Percentiles rank a stretch among this genome's conserved stretches.
These are phyloP conservation scores for Brettanomyces bruxellensis DNA, from an alignment of 805 yeast genomes.

Conservation along the genomic window DNA sequence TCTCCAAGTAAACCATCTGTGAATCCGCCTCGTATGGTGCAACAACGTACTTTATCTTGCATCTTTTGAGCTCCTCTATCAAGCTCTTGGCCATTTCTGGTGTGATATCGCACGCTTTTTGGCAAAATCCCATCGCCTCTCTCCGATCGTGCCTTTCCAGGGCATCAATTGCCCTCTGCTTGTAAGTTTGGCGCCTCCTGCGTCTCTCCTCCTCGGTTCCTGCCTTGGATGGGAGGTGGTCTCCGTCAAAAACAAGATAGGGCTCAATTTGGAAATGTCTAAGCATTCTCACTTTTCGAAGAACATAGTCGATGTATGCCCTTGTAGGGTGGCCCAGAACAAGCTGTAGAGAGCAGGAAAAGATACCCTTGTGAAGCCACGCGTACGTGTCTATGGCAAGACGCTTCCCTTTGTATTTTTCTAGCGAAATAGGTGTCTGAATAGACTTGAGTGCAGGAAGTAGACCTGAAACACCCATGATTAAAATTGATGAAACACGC, in stretches of 20 bases:
- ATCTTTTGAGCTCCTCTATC: slow-evolving; percentile 57
- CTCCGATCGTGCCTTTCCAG: slow-evolving; percentile 43
- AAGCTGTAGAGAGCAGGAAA: slow-evolving; percentile 76
- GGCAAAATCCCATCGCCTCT: slow-evolving; percentile 58
- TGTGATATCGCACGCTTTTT: slow-evolving; percentile 78
- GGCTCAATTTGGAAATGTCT: slow-evolving; percentile 64
- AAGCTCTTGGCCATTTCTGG: slow-evolving; percentile 86
- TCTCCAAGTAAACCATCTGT: slow-evolving; percentile 86
- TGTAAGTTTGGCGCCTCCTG: slow-evolving; percentile 47
- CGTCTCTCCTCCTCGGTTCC: slow-evolving; percentile 63
- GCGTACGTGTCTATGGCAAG: slow-evolving; percentile 94
- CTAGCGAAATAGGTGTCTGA: slow-evolving; percentile 50
- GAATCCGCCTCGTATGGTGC: slow-evolving; percentile 99
- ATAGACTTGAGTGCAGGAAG: slow-evolving; percentile 72
- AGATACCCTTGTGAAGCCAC: slow-evolving; percentile 87
- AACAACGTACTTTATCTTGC: slow-evolving; percentile 62
- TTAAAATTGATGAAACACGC: no score
- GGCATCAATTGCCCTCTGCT: slow-evolving; percentile 43
- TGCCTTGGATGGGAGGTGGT: slow-evolving; percentile 67
- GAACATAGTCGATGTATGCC: slow-evolving; percentile 62
- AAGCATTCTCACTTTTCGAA: slow-evolving; percentile 59
- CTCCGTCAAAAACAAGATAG: slow-evolving; percentile 91
- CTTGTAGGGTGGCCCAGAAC: slow-evolving; percentile 63
- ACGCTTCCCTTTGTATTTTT: slow-evolving; percentile 59
- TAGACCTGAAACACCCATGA: slow-evolving; percentile 80